Percentiles rank a stretch among this genome's conserved stretches.
These are phyloP conservation scores for Aspergillus hiratsukae DNA, from an alignment of 2,329 filamentous ascomycete species.

Conservation along the genomic window DNA sequence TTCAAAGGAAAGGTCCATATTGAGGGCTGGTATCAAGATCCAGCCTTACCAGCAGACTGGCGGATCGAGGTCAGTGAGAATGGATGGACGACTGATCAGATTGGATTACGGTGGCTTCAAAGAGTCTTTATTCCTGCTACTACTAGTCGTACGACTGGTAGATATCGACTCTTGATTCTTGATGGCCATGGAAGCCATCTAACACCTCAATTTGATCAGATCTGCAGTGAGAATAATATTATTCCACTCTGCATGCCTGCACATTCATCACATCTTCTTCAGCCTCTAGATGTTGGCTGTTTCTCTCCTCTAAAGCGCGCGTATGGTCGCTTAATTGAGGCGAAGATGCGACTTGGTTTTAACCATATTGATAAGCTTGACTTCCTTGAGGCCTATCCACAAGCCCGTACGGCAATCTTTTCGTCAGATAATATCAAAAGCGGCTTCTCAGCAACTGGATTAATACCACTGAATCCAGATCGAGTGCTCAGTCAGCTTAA, in stretches of 20 bases:
- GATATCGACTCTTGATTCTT: conserved; percentile 10
- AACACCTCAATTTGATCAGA: conserved; percentile 9
- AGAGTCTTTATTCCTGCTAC: neutral
- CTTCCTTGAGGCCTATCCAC: conserved; percentile 2
- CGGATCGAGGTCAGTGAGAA: conserved; percentile 1
- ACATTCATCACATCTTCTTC: conserved; percentile 1
- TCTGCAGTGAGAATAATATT: conserved; percentile 12
- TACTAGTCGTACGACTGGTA: neutral
- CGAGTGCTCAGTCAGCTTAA: conserved; percentile 5
- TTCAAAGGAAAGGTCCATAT: conserved; percentile 9
- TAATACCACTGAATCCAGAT: conserved; percentile 1
- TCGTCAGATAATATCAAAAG: conserved; percentile 2
- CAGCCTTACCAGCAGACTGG: neutral
- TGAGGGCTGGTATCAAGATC: conserved; percentile 6
- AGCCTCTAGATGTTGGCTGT: conserved; percentile 11
- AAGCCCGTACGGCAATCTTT: neutral
- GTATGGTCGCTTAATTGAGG: neutral
- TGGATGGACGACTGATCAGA: too few species aligned
- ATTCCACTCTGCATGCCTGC: conserved; percentile 5
- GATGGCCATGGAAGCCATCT: conserved; percentile 12
- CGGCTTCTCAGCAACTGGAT: conserved; percentile 2
- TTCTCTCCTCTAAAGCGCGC: conserved; percentile 4
- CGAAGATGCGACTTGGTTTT: neutral
- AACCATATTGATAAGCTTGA: conserved; percentile 9
- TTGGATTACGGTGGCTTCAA: neutral